phyloP scores from a whole-genome alignment of 495 filamentous ascomycete genomes.

The Neurospora sp. region DNA sequence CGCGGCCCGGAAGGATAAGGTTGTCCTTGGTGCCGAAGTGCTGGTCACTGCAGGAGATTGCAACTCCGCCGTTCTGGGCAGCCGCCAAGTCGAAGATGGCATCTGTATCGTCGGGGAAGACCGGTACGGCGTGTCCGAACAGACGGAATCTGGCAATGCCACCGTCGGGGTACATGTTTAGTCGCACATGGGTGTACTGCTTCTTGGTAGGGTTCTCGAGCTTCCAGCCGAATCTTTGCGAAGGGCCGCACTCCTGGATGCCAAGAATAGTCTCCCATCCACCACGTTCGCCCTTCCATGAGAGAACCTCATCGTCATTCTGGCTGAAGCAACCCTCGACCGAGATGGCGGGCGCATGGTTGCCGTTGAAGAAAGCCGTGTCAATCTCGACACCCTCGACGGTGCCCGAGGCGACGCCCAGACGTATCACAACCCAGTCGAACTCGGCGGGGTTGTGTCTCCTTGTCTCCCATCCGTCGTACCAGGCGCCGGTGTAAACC shows the following conservation, averaged over 20 bases:
- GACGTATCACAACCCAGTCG: constrained; percentile 75
- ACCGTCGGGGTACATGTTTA: constrained; percentile 90
- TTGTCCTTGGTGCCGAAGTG: constrained; percentile 82
- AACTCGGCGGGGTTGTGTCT: constrained; percentile 70
- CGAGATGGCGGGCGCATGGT: constrained; percentile 73
- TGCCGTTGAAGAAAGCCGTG: constrained; percentile 78
- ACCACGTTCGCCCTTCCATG: constrained; percentile 44
- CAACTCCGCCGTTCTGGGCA: constrained; percentile 71
- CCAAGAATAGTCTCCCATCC: constrained; percentile 67
- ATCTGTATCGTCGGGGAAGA: constrained; percentile 51
- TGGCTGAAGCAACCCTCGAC: constrained; percentile 68
- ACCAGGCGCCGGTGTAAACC: constrained; percentile 82
- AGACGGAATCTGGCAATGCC: constrained; percentile 83
- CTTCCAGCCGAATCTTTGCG: constrained; percentile 69
- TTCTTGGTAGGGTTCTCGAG: constrained; percentile 47
- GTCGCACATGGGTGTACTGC: constrained; percentile 72
- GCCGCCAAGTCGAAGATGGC: constrained; percentile 73
- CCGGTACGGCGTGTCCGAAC: constrained; percentile 66
- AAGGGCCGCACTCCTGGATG: constrained; percentile 62
- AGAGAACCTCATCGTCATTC: constrained; percentile 49
- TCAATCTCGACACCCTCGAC: constrained; percentile 79
- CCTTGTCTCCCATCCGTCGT: constrained; percentile 91
- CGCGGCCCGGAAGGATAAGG: constrained; percentile 73
- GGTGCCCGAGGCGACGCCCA: constrained; percentile 67
- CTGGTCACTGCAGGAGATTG: constrained; percentile 67